Evolutionary conservation across 177 flowering plant species (phyloP), one percentile per base, ranked within the genome.

Genomic region (Vitis hybrid): DNA sequence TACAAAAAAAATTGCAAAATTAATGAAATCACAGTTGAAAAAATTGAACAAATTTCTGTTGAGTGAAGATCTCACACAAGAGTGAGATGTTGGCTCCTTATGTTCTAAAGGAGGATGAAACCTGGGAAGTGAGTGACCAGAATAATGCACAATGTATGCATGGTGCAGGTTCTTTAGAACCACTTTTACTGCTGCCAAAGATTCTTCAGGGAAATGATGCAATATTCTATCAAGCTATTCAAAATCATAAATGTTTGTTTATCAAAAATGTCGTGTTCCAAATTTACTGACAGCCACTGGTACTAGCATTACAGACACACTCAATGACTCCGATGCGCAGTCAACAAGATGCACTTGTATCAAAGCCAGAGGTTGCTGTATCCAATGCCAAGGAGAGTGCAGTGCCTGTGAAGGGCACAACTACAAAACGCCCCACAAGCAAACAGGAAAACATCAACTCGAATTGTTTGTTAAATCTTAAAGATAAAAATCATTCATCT

Each of bases 371-470:
- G 56, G 55, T 60, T 60, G 66, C 68, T 30, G 78, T 58, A 51
- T 18, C 76, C 52, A 76, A 70, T 40, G 46, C 59, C 67, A 84
- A 75, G 65, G 86, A 86, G 30, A 32, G 73, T 61, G 49, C 59
- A 14, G 62, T 50, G 6, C 55, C 73, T 65, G 48, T 72, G 6
- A 88, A 72, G 76, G 70, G 57, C 66, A 74, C 48, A 9, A 51
- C 48, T 12, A 19, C 73, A 9, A 85, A 75, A 66, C 76, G 73
- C 2, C 32, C 55, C 9, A 46, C 74, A 51, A 72, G 62, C 46
- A 88, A 83, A 72, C 86, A 79, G 75, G 87, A 87, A 64, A 85
- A 64, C 52, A 64, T 78, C 35, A 74, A 75, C 77, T 66, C 46
- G 52, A 78, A 72, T 46, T 51, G 35, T 66, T 74, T 68, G 58